These are phyloP conservation scores for Plectosphaerella plurivora DNA, from an alignment of 2,329 filamentous ascomycete genomes.

Conservation along the genomic window DNA sequence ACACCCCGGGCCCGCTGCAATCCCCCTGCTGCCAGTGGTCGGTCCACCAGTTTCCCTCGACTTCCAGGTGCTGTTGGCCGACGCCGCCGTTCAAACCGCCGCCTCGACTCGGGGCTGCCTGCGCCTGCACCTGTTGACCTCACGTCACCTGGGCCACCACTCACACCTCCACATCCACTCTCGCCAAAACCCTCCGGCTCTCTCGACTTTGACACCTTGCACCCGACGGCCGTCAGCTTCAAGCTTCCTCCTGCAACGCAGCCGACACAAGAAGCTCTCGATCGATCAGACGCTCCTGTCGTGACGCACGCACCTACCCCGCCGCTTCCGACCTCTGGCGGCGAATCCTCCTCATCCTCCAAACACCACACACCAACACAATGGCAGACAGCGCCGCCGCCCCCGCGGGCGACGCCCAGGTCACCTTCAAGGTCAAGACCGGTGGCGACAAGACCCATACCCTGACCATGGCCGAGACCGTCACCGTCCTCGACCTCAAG, in stretches of 20 bases:
- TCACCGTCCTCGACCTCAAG: slow-evolving; percentile 83
- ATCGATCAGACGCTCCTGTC: not conserved
- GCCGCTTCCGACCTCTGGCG: not conserved
- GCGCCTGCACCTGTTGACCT: not conserved
- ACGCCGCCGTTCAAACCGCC: too few relatives aligned
- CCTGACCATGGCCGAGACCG: slow-evolving; percentile 72
- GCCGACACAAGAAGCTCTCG: too few relatives aligned
- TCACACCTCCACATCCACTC: not conserved
- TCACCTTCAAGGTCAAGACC: slow-evolving; percentile 98
- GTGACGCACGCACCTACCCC: not conserved
- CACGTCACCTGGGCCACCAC: not conserved
- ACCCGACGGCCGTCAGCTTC: too few relatives aligned
- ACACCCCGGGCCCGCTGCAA: too few relatives aligned
- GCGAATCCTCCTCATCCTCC: not conserved
- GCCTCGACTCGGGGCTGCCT: too few relatives aligned
- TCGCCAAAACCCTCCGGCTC: not conserved
- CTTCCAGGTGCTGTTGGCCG: too few relatives aligned
- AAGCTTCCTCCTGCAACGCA: too few relatives aligned
- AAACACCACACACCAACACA: slow-evolving; percentile 5
- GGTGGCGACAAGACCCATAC: slow-evolving; percentile 83
- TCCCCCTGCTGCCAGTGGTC: too few relatives aligned
- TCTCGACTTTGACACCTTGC: not conserved
- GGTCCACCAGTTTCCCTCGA: too few relatives aligned
- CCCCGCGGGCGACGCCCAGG: slow-evolving; percentile 59
- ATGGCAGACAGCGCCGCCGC: slow-evolving; percentile 65